These are phyloP conservation scores for Neodidymelliopsis sp. DNA, from an alignment of 2,329 filamentous ascomycete species.

Conservation along the genomic window DNA sequence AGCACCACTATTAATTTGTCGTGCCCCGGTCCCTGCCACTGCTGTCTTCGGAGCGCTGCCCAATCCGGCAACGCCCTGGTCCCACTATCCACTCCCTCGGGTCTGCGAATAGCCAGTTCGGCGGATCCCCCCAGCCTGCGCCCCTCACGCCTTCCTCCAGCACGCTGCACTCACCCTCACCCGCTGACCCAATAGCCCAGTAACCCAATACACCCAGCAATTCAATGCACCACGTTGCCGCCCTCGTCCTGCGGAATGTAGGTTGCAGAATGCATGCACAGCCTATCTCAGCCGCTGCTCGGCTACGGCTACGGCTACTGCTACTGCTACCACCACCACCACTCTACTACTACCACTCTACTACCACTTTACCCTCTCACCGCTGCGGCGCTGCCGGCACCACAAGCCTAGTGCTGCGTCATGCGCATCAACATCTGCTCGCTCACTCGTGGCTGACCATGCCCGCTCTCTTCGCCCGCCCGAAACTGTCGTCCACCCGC, in stretches of 20 bases:
- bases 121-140: slow-evolving; percentile 23
- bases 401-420: slow-evolving; percentile 9
- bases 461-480: slow-evolving; percentile 11
- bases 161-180: background rate
- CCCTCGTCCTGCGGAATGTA: too few species aligned
- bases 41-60: slow-evolving; percentile 27
- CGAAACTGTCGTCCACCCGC: slow-evolving; percentile 8
- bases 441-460: slow-evolving; percentile 10
- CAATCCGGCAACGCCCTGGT: slow-evolving; percentile 18
- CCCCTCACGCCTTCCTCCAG: slow-evolving; percentile 4
- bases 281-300: too few species aligned
- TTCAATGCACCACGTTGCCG: too few species aligned
- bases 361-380: slow-evolving; percentile 9
- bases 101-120: slow-evolving; percentile 22
- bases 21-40: slow-evolving; percentile 26
- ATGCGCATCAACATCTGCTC: slow-evolving; percentile 12
- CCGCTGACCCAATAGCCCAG: background rate
- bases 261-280: too few species aligned
- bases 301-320: slow-evolving; percentile 5
- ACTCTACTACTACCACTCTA: background rate
- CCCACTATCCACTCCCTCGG: slow-evolving; percentile 32
- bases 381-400: slow-evolving; percentile 11
- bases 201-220: too few species aligned
- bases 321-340: slow-evolving; percentile 5
- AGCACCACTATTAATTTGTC: slow-evolving; percentile 31